These are phyloP conservation scores for Butyriboletus appendiculatus DNA, from an alignment of 1,284 basidiomycete genomes.

Conservation along the genomic window DNA sequence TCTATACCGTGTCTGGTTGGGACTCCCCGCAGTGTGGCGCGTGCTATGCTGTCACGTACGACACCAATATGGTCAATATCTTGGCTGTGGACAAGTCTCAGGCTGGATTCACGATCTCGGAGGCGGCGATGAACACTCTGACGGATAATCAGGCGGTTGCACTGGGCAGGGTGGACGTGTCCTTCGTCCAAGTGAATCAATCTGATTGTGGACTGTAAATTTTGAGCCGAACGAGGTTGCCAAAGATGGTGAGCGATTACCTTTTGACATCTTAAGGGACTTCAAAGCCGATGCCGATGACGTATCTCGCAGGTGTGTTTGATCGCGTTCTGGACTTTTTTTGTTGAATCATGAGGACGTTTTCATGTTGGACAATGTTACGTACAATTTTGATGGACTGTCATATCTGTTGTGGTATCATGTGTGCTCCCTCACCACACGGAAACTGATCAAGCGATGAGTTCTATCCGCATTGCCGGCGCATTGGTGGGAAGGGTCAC, in stretches of 20 bases:
- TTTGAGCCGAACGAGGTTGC: neutral
- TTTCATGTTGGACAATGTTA: constrained; percentile 5
- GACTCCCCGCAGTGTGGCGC: constrained; percentile 35
- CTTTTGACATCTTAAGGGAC: neutral
- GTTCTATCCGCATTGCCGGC: neutral
- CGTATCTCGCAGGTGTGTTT: neutral
- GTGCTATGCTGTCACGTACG: constrained; percentile 37
- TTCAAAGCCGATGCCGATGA: neutral
- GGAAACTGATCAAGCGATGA: neutral
- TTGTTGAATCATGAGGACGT: constrained; percentile 1
- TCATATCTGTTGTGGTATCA: neutral
- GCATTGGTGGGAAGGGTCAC: neutral
- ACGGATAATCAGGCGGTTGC: constrained; percentile 27
- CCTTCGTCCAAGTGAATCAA: neutral
- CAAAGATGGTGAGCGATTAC: constrained; percentile 4
- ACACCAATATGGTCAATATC: constrained; percentile 26
- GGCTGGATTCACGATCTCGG: constrained; percentile 37
- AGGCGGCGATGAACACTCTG: constrained; percentile 36
- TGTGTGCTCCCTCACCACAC: neutral
- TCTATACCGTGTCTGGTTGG: constrained; percentile 29
- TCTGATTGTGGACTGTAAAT: constrained; percentile 1
- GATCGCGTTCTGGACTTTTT: neutral
- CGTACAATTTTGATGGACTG: constrained; percentile 17
- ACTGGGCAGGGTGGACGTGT: constrained; percentile 28
- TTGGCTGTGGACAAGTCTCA: constrained; percentile 35